Percentiles rank a stretch among this genome's conserved stretches.
Conservation (phyloP, 441 rosid species). For the Adansonia rubrostipa region DNA sequence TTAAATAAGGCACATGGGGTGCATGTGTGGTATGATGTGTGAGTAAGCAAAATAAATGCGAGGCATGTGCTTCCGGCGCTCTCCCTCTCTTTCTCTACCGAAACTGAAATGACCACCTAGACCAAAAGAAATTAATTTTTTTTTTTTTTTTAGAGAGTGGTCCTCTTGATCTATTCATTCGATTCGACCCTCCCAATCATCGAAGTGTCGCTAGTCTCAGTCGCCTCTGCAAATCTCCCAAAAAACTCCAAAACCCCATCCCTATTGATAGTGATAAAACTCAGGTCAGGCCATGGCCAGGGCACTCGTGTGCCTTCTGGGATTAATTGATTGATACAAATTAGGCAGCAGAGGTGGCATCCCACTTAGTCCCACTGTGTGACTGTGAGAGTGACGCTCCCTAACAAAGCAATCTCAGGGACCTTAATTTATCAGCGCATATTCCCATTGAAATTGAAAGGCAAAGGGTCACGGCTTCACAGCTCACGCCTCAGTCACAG, state of each 20-base stretch:
- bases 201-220: conserved; percentile 10
- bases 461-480: neutral
- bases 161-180: conserved; percentile 11
- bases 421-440: neutral
- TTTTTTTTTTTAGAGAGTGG: conserved; percentile 1
- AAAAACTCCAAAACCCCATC: conserved; percentile 20
- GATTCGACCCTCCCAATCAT: conserved; percentile 18
- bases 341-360: neutral
- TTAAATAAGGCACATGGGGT: conserved; percentile 48
- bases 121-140: neutral
- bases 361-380: neutral
- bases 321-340: neutral
- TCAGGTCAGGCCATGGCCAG: neutral
- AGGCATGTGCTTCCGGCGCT: conserved; percentile 32
- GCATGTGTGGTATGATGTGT: conserved; percentile 38
- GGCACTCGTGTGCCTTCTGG: conserved; percentile 40
- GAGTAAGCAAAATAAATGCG: conserved; percentile 36
- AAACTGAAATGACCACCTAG: neutral
- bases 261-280: conserved; percentile 40
- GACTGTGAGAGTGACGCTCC: conserved; percentile 3
- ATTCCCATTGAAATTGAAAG: neutral
- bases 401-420: neutral
- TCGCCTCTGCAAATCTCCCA: neutral
- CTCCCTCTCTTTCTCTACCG: neutral
- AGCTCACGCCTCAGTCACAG: neutral